Evolutionary conservation across 202 grass and related monocot genomes (phyloP).

Genomic region (Brachypodium distachyon): DNA sequence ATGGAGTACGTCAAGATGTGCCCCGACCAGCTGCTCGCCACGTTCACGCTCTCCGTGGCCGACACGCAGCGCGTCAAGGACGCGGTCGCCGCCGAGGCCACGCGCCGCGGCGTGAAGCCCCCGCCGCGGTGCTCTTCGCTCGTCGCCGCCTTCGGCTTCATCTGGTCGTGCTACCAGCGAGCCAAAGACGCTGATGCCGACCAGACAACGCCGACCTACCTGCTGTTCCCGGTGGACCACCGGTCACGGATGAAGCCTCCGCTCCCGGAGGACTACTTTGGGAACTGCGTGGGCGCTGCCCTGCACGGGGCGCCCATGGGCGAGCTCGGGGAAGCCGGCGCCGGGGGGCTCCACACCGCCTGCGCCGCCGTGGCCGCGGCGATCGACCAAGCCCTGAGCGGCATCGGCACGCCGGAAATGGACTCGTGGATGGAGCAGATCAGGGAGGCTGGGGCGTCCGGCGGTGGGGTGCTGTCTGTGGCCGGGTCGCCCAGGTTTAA

Average conservation of each 20-base stretch:
- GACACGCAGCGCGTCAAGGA: constrained; percentile 16
- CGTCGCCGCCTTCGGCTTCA: constrained; percentile 3
- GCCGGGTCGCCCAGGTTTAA: no score
- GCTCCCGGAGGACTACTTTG: constrained; percentile 21
- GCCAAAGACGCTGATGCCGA: neutral
- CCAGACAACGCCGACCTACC: neutral
- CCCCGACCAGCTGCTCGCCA: constrained; percentile 14
- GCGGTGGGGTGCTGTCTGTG: no score
- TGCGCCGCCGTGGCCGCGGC: constrained; percentile 1
- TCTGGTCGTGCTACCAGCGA: constrained; percentile 3
- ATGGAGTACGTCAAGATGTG: neutral
- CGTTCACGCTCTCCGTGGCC: constrained; percentile 11
- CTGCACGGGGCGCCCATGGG: neutral
- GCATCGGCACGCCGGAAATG: neutral
- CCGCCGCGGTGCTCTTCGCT: constrained; percentile 6
- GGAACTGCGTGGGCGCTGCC: constrained; percentile 30
- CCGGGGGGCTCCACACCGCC: neutral
- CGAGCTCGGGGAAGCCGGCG: neutral
- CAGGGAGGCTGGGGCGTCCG: neutral
- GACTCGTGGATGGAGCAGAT: neutral
- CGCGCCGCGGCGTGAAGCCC: neutral
- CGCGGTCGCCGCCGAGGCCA: neutral
- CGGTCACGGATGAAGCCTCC: constrained; percentile 12
- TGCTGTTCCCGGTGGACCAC: constrained; percentile 3
- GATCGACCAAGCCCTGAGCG: neutral